Conservation (phyloP, 2,329 filamentous ascomycete genomes). For the Penicillium sp. region DNA sequence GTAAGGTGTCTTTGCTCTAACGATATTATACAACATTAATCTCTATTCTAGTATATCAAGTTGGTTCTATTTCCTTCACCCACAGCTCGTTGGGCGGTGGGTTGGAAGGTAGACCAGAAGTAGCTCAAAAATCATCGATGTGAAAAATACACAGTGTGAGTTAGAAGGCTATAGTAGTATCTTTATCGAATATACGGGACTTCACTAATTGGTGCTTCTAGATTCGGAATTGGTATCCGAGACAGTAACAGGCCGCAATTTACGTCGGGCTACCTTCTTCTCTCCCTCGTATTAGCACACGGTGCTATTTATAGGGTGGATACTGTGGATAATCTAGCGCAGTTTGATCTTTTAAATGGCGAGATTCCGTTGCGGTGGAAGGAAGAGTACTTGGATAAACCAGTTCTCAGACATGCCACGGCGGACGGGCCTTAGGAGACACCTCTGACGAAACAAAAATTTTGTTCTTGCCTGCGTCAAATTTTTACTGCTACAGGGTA, state of each 20-base stretch:
- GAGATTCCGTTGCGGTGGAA: slow-evolving; percentile 4
- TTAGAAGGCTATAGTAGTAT: background rate
- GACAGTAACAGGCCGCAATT: slow-evolving; percentile 2
- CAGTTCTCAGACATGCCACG: slow-evolving; percentile 1
- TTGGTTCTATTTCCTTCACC: slow-evolving; percentile 3
- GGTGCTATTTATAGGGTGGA: background rate
- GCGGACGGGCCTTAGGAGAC: background rate
- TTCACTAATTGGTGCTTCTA: background rate
- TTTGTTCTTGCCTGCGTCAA: background rate
- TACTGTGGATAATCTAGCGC: background rate
- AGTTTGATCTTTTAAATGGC: slow-evolving; percentile 2
- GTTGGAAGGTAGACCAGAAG: background rate
- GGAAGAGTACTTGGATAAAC: background rate
- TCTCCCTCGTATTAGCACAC: background rate
- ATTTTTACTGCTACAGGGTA: background rate
- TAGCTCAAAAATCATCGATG: slow-evolving; percentile 2
- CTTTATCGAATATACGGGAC: background rate
- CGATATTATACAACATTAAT: background rate
- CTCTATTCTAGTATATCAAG: slow-evolving; percentile 2
- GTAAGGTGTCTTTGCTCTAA: background rate
- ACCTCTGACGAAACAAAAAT: slow-evolving; percentile 2
- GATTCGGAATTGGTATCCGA: slow-evolving; percentile 4
- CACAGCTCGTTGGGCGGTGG: background rate
- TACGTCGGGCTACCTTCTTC: slow-evolving; percentile 2
- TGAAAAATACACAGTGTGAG: slow-evolving; percentile 1